Percentiles rank a stretch among this genome's conserved stretches.
Conservation (phyloP, 169 alveolate species). For the Toxoplasma gondii region DNA sequence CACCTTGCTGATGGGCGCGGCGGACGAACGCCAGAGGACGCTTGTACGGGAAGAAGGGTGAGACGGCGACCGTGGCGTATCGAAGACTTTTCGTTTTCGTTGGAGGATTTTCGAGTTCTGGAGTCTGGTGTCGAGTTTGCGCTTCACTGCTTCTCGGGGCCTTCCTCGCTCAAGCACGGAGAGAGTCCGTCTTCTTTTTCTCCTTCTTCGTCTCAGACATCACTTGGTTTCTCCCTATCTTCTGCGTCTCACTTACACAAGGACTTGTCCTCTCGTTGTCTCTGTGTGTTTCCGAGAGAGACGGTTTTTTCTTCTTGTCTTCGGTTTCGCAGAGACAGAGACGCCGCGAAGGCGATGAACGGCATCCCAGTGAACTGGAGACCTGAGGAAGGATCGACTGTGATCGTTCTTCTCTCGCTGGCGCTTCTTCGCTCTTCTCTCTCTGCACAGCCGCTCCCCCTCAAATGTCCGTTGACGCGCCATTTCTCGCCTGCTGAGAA, state of each 20-base stretch:
- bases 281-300: background rate
- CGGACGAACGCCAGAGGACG: background rate
- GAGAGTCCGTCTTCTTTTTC: too few species aligned
- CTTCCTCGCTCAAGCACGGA: too few species aligned
- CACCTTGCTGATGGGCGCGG: background rate
- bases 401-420: background rate
- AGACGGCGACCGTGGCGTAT: background rate
- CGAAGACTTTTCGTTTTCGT: too few species aligned
- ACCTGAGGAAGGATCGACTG: slow-evolving; percentile 4
- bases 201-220: too few species aligned
- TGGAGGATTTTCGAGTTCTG: too few species aligned
- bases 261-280: background rate
- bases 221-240: too few species aligned
- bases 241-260: background rate
- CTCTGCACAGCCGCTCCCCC: background rate
- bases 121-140: too few species aligned
- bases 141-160: too few species aligned
- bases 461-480: background rate
- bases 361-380: background rate
- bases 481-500: background rate
- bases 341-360: background rate
- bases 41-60: background rate
- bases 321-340: background rate
- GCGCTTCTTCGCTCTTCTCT: background rate
- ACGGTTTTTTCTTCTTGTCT: background rate